Base-by-base conservation (phyloP, 768 basidiomycete species). In the Roridomyces roridus region DNA sequence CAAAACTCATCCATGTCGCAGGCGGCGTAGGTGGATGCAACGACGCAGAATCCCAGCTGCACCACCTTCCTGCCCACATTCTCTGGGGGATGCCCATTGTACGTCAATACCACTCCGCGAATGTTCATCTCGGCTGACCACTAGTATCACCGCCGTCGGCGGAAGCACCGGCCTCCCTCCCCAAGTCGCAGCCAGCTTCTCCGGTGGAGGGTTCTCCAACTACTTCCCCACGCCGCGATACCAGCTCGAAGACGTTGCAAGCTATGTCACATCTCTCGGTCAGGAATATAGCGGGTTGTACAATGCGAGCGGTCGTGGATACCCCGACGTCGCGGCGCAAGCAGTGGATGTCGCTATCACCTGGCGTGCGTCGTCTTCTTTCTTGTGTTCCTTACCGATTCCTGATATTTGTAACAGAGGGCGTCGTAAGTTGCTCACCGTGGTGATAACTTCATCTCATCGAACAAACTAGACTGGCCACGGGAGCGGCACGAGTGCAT, bases 401-500 rank as follows among this genome's bases (percentile, higher is more conserved):
- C 23, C n/a, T n/a, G n/a, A n/a, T n/a, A n/a, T n/a, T n/a, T n/a
- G n/a, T n/a, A n/a, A n/a, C n/a, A n/a, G n/a, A 47, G 31, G 29
- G n/a, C 46, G 31, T 20, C 26, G 44, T 45, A 12, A 8, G 26
- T n/a, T n/a, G 34, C 17, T 35, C 9, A 35, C 17, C 17, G n/a
- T n/a, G n/a, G n/a, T n/a, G n/a, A n/a, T n/a, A n/a, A n/a, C n/a
- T n/a, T n/a, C n/a, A n/a, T n/a, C n/a, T 55, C 6, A 65, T 74
- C 28, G 67, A 51, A n/a, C n/a, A n/a, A n/a, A n/a, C n/a, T n/a
- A n/a, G n/a, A n/a, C n/a, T n/a, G n/a, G n/a, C n/a, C n/a, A n/a
- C n/a, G n/a, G n/a, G n/a, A n/a, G n/a, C 2, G 83, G 83, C 36
- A 83, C 82, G 4, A 81, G 80, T 15, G 74, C 74, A 4, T 20